Conservation (phyloP, 2,329 filamentous ascomycete species). For the Fusarium keratoplasticum region DNA sequence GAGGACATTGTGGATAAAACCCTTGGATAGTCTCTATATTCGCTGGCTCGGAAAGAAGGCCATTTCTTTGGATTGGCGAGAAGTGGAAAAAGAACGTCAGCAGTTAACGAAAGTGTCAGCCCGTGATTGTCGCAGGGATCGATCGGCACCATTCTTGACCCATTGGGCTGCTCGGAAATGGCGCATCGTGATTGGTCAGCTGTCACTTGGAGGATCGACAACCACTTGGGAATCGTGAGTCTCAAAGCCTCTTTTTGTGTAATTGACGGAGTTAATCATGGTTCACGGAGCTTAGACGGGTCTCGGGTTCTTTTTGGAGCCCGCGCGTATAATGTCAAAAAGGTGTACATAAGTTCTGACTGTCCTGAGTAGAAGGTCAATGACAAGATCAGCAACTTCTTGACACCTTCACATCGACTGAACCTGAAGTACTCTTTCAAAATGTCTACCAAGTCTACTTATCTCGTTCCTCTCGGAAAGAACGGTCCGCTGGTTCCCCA, state of each 20-base stretch:
- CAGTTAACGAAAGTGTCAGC: neutral
- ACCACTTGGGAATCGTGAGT: neutral
- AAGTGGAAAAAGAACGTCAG: neutral
- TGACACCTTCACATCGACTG: too few relatives aligned
- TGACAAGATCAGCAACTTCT: neutral
- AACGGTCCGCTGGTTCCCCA: conserved; percentile 61
- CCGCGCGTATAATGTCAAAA: neutral
- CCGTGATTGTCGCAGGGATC: neutral
- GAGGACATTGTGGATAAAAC: neutral
- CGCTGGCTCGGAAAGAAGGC: conserved; percentile 35
- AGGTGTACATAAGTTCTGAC: neutral
- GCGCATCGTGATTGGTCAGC: conserved; percentile 28
- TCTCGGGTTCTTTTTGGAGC: neutral
- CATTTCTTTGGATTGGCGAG: conserved; percentile 25
- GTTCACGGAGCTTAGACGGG: neutral
- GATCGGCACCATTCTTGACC: neutral
- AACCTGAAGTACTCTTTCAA: neutral
- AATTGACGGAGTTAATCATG: neutral
- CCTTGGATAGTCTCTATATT: conserved; percentile 5
- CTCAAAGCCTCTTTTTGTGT: neutral
- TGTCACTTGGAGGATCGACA: neutral
- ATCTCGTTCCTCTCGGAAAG: conserved; percentile 53
- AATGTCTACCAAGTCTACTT: neutral
- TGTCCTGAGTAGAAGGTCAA: neutral
- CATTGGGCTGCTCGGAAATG: conserved; percentile 39